Evolutionary conservation across 306 rosid genomes (phyloP).

Genomic region (Sicyos edulis): DNA sequence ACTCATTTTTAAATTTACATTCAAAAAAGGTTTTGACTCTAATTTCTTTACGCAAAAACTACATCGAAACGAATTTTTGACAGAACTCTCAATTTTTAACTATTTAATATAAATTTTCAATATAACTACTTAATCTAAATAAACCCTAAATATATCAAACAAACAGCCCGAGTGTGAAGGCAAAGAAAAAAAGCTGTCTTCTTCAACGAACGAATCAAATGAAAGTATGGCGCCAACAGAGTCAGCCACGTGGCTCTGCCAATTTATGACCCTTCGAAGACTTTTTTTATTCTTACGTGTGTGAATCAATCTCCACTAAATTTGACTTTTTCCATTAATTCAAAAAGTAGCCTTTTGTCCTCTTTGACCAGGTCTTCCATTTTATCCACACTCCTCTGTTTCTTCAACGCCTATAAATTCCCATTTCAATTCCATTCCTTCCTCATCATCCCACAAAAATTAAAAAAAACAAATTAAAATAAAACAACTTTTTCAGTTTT

Average conservation of each 20-base stretch:
- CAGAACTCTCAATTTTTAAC: too few species aligned
- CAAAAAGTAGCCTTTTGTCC: not conserved
- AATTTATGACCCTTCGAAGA: constrained; percentile 8
- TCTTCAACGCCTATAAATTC: constrained; percentile 9
- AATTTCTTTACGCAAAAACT: too few species aligned
- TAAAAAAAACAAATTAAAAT: too few species aligned
- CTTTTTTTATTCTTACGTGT: constrained; percentile 11
- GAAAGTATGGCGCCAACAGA: not conserved
- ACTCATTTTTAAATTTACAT: too few species aligned
- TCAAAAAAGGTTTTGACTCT: too few species aligned
- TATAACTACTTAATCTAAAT: too few species aligned
- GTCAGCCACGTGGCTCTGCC: constrained; percentile 10
- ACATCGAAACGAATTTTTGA: too few species aligned
- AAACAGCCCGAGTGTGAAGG: too few species aligned
- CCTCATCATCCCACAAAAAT: not conserved
- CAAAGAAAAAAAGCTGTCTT: too few species aligned
- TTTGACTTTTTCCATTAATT: constrained; percentile 7
- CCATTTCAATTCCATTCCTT: not conserved
- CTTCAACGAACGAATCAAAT: not conserved
- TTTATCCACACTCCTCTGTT: not conserved
- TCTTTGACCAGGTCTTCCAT: not conserved
- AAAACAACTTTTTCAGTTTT: not conserved
- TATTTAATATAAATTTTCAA: too few species aligned
- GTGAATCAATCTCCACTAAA: not conserved
- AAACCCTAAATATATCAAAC: too few species aligned